These are phyloP conservation scores for Senna siamea DNA, from an alignment of 306 rosid genomes.

Conservation along the genomic window DNA sequence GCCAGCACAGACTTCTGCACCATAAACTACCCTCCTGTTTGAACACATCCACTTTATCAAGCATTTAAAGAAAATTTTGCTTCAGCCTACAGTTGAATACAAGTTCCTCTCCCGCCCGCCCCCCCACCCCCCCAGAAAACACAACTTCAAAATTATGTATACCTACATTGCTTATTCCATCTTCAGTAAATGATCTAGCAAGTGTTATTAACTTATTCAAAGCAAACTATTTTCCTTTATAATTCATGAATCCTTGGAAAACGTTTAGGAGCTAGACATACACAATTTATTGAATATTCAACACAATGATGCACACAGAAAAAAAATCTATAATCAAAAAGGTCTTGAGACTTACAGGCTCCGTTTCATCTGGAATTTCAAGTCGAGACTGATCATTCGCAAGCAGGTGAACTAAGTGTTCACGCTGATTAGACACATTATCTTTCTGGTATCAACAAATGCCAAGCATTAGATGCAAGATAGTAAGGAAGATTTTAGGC, in stretches of 20 bases:
- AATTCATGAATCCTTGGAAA: not conserved
- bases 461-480: slow-evolving; percentile 29
- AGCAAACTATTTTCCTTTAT: not conserved
- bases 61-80: not conserved
- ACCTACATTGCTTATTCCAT: not conserved
- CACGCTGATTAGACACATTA: slow-evolving; percentile 87
- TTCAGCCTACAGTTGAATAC: not conserved
- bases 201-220: not conserved
- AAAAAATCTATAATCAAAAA: not conserved
- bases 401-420: slow-evolving; percentile 84
- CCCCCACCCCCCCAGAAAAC: no score
- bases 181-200: not conserved
- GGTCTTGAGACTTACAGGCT: slow-evolving; percentile 64
- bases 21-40: not conserved
- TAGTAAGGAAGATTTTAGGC: slow-evolving; percentile 1
- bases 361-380: slow-evolving; percentile 67
- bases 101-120: not conserved
- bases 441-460: slow-evolving; percentile 71
- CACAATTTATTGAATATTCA: slow-evolving; percentile 17
- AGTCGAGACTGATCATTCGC: slow-evolving; percentile 92
- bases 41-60: not conserved
- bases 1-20: not conserved
- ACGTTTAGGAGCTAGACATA: not conserved
- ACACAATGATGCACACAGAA: not conserved
- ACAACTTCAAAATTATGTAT: slow-evolving; percentile 9